Base-by-base conservation (phyloP, 768 basidiomycete genomes). In the Chalciporus chontae region DNA sequence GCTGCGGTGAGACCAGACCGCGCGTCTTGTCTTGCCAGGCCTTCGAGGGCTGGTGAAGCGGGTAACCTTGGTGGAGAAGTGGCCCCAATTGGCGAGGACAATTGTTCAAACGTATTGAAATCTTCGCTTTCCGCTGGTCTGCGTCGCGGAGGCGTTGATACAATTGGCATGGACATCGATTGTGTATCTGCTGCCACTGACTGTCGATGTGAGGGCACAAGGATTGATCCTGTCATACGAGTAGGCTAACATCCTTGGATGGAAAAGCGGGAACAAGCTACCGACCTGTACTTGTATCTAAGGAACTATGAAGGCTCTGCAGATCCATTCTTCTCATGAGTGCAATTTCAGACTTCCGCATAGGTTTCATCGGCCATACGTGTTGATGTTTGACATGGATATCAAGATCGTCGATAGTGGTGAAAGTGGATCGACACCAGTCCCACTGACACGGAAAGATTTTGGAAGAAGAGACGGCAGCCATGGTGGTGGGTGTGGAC, bases 311-410 rank as follows among this genome's bases (percentile, higher is more conserved):
- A 15, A 66, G 48, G 43, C 61, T 63, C 45, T 78, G 78, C 1
- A 66, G 69, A 48, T 76, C 67, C 53, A 69, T 64, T 43, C 53
- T 62, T 45, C 60, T 62, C 43, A 74, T 60, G 32, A 74, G 56
- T 3, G 71, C 57, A 11, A 84, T 68, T 29, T 84, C 80, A 19
- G 65, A 52, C 26, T 72, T 71, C 21, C 56, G 63, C 50, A 78
- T 69, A n/a, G 79, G 75, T 37, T 71, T 59, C 32, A 73, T 68
- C 23, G 65, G 66, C 44, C 63, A 69, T 38, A 79, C 69, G 58
- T 84, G 83, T 10, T 77, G 72, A 23, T 66, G 59, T 13, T 71
- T 59, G 38, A 83, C 73, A 58, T 84, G 83, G 7, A 66, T 54
- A 3, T 67, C 59, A 23, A 83, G 72, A 14, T 71, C 71, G 3